A percentile compares a stretch with the other conserved stretches of the same genome.
phyloP scores from a whole-genome alignment of 2,329 filamentous ascomycete genomes.

The Elsinoe ampelina region DNA sequence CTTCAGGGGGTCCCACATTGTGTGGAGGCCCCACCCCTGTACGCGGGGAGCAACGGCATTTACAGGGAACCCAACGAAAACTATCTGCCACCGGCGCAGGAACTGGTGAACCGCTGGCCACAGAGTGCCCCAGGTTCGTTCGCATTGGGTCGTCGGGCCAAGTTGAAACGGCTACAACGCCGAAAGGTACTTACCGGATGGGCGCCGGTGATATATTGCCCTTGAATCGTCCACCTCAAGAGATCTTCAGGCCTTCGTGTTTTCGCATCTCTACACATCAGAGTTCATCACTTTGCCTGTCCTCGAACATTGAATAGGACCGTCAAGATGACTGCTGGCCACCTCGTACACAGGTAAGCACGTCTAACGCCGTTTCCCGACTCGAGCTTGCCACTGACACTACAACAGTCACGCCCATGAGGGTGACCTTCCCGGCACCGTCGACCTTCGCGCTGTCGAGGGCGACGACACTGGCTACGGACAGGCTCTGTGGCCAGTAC shows the following conservation, averaged over 20 bases:
- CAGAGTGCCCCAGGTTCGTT: conserved; percentile 6
- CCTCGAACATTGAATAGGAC: background rate
- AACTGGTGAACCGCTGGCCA: conserved; percentile 9
- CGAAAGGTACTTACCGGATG: conserved; percentile 1
- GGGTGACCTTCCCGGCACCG: conserved; percentile 48
- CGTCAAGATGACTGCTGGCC: background rate
- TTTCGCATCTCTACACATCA: conserved; percentile 3
- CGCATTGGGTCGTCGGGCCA: background rate
- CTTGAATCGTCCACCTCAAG: background rate
- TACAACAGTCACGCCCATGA: conserved; percentile 45
- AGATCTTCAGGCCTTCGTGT: background rate
- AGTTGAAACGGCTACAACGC: conserved; percentile 7
- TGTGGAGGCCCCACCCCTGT: conserved; percentile 10
- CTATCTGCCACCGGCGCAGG: conserved; percentile 10
- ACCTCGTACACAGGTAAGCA: conserved; percentile 12
- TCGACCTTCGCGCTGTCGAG: conserved; percentile 45
- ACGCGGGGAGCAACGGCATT: conserved; percentile 11
- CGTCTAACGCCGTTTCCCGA: background rate
- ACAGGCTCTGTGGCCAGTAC: conserved; percentile 52
- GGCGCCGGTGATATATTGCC: conserved; percentile 8
- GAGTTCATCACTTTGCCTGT: background rate
- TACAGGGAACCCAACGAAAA: conserved; percentile 10
- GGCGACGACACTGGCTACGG: conserved; percentile 52
- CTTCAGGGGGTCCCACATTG: conserved; percentile 5
- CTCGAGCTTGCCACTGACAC: background rate